A percentile compares a stretch with the other conserved stretches of the same genome.
phyloP scores from a whole-genome alignment of 805 yeast species.

The Saccharomyces kudriavzevii region DNA sequence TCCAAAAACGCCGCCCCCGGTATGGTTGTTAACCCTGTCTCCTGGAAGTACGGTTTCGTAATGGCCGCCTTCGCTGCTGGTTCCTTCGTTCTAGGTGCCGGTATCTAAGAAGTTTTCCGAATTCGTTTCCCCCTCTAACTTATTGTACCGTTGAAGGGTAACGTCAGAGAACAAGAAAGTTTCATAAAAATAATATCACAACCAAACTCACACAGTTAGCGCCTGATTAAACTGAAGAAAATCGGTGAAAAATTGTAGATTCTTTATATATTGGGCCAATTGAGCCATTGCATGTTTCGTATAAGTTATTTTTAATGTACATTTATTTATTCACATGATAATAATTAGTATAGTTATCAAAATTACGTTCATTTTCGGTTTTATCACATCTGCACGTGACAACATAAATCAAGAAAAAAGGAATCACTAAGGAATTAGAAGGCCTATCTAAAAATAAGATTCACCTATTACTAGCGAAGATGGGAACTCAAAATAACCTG shows the following conservation, averaged over 20 bases:
- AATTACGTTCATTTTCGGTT: too few species aligned
- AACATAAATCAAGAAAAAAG: too few species aligned
- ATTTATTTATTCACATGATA: too few species aligned
- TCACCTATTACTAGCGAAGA: too few species aligned
- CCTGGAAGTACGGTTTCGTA: slow-evolving; percentile 36
- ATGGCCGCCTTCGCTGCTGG: slow-evolving; percentile 34
- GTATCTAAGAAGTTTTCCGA: background rate
- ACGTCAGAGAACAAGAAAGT: background rate
- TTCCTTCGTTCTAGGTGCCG: slow-evolving; percentile 31
- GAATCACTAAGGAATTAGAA: too few species aligned
- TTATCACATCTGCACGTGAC: too few species aligned
- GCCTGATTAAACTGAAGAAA: background rate
- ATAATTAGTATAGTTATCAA: too few species aligned
- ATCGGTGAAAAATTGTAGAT: background rate
- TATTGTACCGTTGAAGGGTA: background rate
- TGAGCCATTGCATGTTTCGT: background rate
- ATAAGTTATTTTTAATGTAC: background rate
- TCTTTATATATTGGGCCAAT: background rate
- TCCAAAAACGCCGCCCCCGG: slow-evolving; percentile 27
- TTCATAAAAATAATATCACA: background rate
- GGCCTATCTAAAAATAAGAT: too few species aligned
- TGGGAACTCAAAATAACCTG: too few species aligned
- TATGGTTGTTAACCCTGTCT: slow-evolving; percentile 31
- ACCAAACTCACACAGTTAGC: background rate
- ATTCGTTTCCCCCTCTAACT: background rate